phyloP scores from a whole-genome alignment of 352 stramenopile genomes.

The Phytophthora pisi region DNA sequence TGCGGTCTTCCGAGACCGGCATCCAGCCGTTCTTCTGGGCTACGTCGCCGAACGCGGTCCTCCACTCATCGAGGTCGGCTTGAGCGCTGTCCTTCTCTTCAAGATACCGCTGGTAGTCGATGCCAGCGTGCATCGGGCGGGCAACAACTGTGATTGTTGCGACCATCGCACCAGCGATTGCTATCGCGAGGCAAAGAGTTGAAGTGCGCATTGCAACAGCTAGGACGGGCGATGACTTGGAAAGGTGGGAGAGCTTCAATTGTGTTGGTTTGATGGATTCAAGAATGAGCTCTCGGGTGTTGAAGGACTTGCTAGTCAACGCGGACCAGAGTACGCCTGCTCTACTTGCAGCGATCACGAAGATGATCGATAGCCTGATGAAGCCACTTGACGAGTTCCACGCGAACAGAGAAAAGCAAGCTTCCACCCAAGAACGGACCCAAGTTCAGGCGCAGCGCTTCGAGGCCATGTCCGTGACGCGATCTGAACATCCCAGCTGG shows the following conservation, averaged over 20 bases:
- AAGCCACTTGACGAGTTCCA: conserved; percentile 26
- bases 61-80: conserved; percentile 47
- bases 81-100: conserved; percentile 42
- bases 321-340: not conserved
- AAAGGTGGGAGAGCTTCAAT: conserved; percentile 6
- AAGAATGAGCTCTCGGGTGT: conserved; percentile 21
- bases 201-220: conserved; percentile 15
- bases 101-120: conserved; percentile 58
- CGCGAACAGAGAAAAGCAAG: conserved; percentile 25
- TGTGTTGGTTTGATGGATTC: conserved; percentile 28
- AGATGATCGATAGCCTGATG: conserved; percentile 5
- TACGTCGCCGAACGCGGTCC: conserved; percentile 35
- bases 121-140: conserved; percentile 47
- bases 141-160: conserved; percentile 5
- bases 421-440: conserved; percentile 13
- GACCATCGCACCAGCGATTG: conserved; percentile 5
- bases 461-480: conserved; percentile 17
- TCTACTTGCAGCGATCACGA: not conserved
- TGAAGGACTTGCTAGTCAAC: conserved; percentile 4
- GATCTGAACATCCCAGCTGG: conserved; percentile 32
- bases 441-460: conserved; percentile 19
- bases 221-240: not conserved
- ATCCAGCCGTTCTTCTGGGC: conserved; percentile 47
- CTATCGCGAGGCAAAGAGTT: conserved; percentile 16
- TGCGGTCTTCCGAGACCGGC: conserved; percentile 38